These are phyloP conservation scores for Spongospora subterranea DNA, from an alignment of 208 protist genomes.

Conservation along the genomic window DNA sequence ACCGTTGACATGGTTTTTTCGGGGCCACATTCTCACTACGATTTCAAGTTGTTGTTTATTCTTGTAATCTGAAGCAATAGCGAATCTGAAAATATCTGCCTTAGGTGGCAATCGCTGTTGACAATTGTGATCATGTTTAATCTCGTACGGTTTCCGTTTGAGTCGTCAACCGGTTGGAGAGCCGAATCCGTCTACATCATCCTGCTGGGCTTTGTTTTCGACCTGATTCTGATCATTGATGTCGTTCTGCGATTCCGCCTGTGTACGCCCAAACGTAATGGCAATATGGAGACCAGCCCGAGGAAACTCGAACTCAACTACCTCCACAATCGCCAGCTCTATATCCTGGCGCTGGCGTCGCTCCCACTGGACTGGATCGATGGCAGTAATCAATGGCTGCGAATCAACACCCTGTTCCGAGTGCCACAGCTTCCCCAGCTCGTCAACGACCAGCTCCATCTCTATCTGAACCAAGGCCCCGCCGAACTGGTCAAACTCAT, in stretches of 20 bases:
- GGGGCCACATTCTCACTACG: too few relatives aligned
- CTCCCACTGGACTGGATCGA: not conserved
- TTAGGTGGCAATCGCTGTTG: not conserved
- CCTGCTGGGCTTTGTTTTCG: not conserved
- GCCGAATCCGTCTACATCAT: not conserved
- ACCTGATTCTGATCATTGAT: conserved; percentile 38
- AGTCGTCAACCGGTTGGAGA: not conserved
- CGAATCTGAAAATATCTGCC: too few relatives aligned
- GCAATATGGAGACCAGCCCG: not conserved
- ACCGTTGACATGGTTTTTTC: too few relatives aligned
- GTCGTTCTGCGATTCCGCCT: conserved; percentile 35
- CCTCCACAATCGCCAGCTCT: not conserved
- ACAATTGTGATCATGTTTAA: not conserved
- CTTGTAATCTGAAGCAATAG: too few relatives aligned
- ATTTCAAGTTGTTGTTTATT: too few relatives aligned
- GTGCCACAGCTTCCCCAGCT: not conserved
- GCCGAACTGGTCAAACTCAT: not conserved
- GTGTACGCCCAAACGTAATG: not conserved
- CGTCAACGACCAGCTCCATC: not conserved
- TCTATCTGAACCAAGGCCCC: not conserved
- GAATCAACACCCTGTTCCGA: not conserved
- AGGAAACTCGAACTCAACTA: not conserved
- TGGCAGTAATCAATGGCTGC: not conserved
- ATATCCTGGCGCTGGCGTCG: not conserved
- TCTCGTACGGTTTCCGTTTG: not conserved